Evolutionary conservation across 164 flowering plant genomes (phyloP).

Genomic region (Sextonia rubra): DNA sequence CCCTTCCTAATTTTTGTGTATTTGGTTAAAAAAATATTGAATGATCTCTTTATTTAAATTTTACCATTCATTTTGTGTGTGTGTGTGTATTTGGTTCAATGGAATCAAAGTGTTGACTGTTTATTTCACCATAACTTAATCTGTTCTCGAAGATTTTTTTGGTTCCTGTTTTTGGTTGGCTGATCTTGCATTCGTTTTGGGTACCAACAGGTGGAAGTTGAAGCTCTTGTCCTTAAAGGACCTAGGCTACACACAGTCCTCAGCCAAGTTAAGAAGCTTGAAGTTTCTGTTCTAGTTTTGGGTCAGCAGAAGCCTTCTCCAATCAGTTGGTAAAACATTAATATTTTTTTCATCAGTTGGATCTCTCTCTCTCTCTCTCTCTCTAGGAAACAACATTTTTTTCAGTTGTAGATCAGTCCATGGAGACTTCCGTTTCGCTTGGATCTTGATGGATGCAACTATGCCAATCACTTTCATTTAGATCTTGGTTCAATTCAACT

Average conservation of each 20-base stretch:
- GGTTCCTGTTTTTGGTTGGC: background rate
- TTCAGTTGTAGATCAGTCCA: too few species aligned
- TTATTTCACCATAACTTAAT: too few species aligned
- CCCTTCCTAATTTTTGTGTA: too few species aligned
- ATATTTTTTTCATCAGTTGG: background rate
- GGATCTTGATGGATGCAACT: background rate
- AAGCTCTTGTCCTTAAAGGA: conserved; percentile 79
- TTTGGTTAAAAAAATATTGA: too few species aligned
- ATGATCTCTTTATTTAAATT: background rate
- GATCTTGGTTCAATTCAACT: too few species aligned
- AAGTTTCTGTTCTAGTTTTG: conserved; percentile 74
- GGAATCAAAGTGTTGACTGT: background rate
- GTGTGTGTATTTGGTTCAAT: too few species aligned
- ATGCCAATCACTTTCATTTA: too few species aligned
- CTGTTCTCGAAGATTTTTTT: background rate
- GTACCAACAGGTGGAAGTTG: conserved; percentile 66
- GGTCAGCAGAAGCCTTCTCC: conserved; percentile 71
- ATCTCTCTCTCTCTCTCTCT: background rate
- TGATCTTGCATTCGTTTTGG: background rate
- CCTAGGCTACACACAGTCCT: conserved; percentile 64
- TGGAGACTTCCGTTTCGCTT: too few species aligned
- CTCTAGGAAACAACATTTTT: background rate
- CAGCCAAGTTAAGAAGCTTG: conserved; percentile 96
- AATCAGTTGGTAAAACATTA: conserved; percentile 44
- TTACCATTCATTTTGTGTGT: too few species aligned